Percentiles rank a stretch among this genome's conserved stretches.
These are phyloP conservation scores for Suhomyces kilbournensis DNA, from an alignment of 805 yeast species.

Conservation along the genomic window DNA sequence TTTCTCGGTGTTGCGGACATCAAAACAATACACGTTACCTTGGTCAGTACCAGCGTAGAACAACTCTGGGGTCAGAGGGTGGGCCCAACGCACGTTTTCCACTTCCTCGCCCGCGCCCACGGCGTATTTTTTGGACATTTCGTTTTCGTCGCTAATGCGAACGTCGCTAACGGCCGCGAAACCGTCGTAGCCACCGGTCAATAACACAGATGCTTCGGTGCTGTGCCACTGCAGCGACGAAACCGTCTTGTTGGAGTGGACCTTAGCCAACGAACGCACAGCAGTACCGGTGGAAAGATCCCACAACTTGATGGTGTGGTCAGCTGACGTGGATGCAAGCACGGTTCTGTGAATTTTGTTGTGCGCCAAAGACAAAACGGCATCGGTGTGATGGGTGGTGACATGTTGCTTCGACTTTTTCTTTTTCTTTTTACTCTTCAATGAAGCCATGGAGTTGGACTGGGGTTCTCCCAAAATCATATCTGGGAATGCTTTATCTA, in stretches of 20 bases:
- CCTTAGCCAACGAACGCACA: constrained; percentile 66
- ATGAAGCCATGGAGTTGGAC: constrained; percentile 37
- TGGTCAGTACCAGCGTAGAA: constrained; percentile 89
- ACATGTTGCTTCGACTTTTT: constrained; percentile 51
- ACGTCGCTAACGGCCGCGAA: constrained; percentile 80
- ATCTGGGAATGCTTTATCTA: constrained; percentile 94
- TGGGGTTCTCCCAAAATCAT: constrained; percentile 81
- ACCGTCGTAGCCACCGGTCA: constrained; percentile 95
- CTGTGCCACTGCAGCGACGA: constrained; percentile 86
- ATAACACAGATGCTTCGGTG: constrained; percentile 58
- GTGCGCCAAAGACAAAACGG: constrained; percentile 83
- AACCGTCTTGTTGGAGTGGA: constrained; percentile 79
- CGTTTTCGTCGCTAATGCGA: constrained; percentile 59
- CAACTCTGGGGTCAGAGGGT: constrained; percentile 41
- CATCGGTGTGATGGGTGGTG: constrained; percentile 86
- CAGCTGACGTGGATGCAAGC: constrained; percentile 93
- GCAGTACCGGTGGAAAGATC: constrained; percentile 74
- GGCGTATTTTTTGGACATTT: constrained; percentile 62
- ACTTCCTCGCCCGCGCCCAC: constrained; percentile 74
- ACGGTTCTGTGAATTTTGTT: constrained; percentile 79
- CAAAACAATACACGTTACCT: constrained; percentile 87
- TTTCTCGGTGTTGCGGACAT: constrained; percentile 62
- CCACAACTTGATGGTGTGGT: constrained; percentile 92
- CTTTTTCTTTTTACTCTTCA: constrained; percentile 45
- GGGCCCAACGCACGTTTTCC: constrained; percentile 75